Evolutionary conservation across 345 rosid genomes (phyloP).

Genomic region (Brassica napus): Da-Ae NC_063449.1:40325001-40325500

Average conservation of each 20-base stretch:
- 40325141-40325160: slow-evolving; percentile 54
- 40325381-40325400: background rate
- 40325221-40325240: background rate
- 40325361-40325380: slow-evolving; percentile 18
- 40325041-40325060: slow-evolving; percentile 50
- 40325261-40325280: background rate
- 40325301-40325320: background rate
- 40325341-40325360: slow-evolving; percentile 1
- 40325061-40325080: slow-evolving; percentile 50
- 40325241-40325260: background rate
- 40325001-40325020: slow-evolving; percentile 91
- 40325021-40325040: slow-evolving; percentile 80
- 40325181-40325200: slow-evolving; percentile 62
- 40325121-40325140: slow-evolving; percentile 72
- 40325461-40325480: slow-evolving; percentile 18
- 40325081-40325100: slow-evolving; percentile 70
- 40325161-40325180: slow-evolving; percentile 86
- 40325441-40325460: slow-evolving; percentile 24
- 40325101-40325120: slow-evolving; percentile 61
- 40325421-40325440: background rate
- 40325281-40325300: background rate
- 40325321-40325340: background rate
- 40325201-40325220: background rate
- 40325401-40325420: background rate
- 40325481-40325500: background rate